phyloP scores from a whole-genome alignment of 768 basidiomycete species.

The Boletus eberwhitei region DNA sequence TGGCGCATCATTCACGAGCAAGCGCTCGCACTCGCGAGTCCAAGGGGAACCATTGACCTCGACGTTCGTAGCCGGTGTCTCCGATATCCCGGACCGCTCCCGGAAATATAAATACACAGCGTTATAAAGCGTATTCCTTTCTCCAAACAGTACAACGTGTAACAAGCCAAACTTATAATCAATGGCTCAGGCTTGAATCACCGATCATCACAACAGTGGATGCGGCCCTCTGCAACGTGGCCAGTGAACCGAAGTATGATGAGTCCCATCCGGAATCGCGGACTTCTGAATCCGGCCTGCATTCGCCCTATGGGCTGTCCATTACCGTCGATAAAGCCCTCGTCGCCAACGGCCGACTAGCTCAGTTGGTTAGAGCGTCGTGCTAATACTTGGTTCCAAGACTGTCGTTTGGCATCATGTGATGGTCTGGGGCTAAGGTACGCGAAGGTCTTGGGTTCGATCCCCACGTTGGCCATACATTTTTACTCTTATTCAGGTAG shows the following conservation, averaged over 20 bases:
- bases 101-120: background rate
- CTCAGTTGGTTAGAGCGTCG: constrained; percentile 94
- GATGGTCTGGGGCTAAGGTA: constrained; percentile 18
- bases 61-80: too few relatives aligned
- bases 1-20: background rate
- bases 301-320: background rate
- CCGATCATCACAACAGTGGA: background rate
- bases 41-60: background rate
- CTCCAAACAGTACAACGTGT: background rate
- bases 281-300: background rate
- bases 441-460: constrained; percentile 82
- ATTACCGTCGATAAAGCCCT: fast-evolving
- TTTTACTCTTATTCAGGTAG: constrained; percentile 3
- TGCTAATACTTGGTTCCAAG: constrained; percentile 46
- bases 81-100: background rate
- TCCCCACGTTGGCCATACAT: constrained; percentile 66
- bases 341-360: constrained; percentile 63
- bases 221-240: background rate
- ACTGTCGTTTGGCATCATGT: background rate
- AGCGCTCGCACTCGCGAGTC: background rate
- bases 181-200: background rate
- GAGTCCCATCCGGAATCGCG: too few relatives aligned
- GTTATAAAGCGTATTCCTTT: background rate
- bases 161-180: background rate
- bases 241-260: background rate